phyloP scores from a whole-genome alignment of 371 early-diverging fungal genomes.

The Mycotypha africana region DNA sequence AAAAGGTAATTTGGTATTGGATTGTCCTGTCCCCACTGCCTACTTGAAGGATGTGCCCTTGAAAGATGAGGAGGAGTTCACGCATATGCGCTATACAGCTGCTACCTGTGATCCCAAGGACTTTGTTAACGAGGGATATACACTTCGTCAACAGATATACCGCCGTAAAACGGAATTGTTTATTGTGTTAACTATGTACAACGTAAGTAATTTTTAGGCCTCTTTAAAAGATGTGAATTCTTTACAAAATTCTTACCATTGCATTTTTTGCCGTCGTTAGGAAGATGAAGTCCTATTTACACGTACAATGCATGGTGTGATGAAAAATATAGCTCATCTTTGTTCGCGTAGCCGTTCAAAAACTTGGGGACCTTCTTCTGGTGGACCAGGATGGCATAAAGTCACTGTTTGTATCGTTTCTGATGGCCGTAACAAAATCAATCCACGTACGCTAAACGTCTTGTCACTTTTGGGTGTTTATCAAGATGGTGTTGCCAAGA shows the following conservation, averaged over 20 bases:
- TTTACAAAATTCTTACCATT: no score
- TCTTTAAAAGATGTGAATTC: neutral
- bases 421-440: slow-evolving; percentile 75
- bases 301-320: slow-evolving; percentile 84
- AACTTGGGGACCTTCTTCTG: slow-evolving; percentile 70
- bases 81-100: slow-evolving; percentile 78
- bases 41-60: slow-evolving; percentile 54
- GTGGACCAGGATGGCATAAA: slow-evolving; percentile 78
- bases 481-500: slow-evolving; percentile 86
- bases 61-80: slow-evolving; percentile 64
- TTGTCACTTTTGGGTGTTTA: slow-evolving; percentile 88
- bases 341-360: slow-evolving; percentile 74
- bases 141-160: slow-evolving; percentile 74
- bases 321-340: slow-evolving; percentile 88
- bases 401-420: slow-evolving; percentile 87
- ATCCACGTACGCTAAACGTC: slow-evolving; percentile 71
- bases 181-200: slow-evolving; percentile 93
- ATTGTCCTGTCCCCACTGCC: slow-evolving; percentile 66
- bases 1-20: slow-evolving; percentile 71
- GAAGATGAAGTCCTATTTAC: slow-evolving; percentile 89
- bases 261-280: slow-evolving; percentile 23
- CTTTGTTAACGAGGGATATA: slow-evolving; percentile 68
- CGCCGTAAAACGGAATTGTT: slow-evolving; percentile 79
- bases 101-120: slow-evolving; percentile 84
- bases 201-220: slow-evolving; percentile 42